Conservation (phyloP, 495 filamentous ascomycete species). For the Neurospora pannonica region DNA sequence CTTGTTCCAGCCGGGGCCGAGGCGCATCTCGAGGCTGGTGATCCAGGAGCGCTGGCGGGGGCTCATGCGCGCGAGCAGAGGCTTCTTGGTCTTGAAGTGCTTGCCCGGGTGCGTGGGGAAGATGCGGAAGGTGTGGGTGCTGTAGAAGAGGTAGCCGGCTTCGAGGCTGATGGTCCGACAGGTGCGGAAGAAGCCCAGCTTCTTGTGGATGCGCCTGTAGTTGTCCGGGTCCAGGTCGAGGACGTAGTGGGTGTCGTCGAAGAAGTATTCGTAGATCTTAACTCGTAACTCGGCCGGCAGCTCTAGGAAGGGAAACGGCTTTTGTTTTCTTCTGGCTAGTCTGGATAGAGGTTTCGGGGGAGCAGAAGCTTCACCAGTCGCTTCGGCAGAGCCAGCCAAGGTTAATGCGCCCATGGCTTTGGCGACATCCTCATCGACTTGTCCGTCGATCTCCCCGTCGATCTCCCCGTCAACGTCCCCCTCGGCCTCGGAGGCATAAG, state of each 20-base stretch:
- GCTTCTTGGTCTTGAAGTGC: constrained; percentile 51
- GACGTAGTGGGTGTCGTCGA: constrained; percentile 41
- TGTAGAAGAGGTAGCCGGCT: constrained; percentile 66
- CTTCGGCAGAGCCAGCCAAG: constrained; percentile 12
- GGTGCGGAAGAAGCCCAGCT: constrained; percentile 51
- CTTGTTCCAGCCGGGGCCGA: constrained; percentile 72
- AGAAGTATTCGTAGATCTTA: constrained; percentile 56
- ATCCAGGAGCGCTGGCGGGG: constrained; percentile 55
- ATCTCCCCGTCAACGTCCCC: constrained; percentile 19
- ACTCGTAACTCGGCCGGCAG: constrained; percentile 69
- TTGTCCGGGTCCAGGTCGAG: constrained; percentile 66
- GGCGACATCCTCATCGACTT: constrained; percentile 25
- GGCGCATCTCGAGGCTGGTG: constrained; percentile 61
- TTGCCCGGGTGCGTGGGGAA: constrained; percentile 65
- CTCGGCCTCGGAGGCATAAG: constrained; percentile 37
- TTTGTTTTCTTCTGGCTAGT: not conserved
- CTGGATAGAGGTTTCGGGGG: not conserved
- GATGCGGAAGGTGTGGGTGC: constrained; percentile 63
- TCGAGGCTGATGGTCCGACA: constrained; percentile 60
- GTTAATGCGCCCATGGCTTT: constrained; percentile 24
- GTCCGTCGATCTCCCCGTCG: constrained; percentile 6
- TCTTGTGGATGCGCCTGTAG: constrained; percentile 44
- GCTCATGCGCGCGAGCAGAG: constrained; percentile 57
- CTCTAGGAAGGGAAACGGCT: constrained; percentile 64
- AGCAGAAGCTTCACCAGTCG: not conserved